Evolutionary conservation across 2,329 filamentous ascomycete species (phyloP).

Genomic region (Achaetomium macrosporum): DNA sequence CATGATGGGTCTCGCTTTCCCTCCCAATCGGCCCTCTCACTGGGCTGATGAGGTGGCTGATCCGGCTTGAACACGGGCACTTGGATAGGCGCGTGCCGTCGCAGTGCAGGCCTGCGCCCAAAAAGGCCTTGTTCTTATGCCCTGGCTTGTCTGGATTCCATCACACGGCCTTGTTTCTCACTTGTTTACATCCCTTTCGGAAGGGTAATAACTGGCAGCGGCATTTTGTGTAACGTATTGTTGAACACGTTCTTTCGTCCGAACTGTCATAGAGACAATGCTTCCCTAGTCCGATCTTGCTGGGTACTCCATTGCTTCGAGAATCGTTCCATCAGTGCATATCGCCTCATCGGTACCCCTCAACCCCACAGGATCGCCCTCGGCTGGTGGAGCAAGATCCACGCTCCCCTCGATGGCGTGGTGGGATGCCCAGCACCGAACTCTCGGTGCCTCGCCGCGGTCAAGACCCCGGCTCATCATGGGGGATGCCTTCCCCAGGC

Average conservation of each 20-base stretch:
- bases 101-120: slow-evolving; percentile 2
- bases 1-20: slow-evolving; percentile 1
- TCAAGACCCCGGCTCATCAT: slow-evolving; percentile 14
- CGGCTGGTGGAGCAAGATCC: slow-evolving; percentile 4
- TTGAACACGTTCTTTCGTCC: background rate
- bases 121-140: background rate
- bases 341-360: slow-evolving; percentile 6
- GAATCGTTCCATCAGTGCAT: slow-evolving; percentile 1
- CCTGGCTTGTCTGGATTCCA: background rate
- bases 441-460: slow-evolving; percentile 9
- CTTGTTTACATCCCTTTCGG: slow-evolving; percentile 2
- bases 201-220: background rate
- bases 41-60: slow-evolving; percentile 2
- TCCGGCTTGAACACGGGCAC: background rate
- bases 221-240: background rate
- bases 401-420: slow-evolving; percentile 19
- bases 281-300: background rate
- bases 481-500: slow-evolving; percentile 21
- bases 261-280: background rate
- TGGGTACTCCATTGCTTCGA: background rate
- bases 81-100: background rate
- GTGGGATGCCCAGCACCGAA: slow-evolving; percentile 21
- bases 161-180: background rate
- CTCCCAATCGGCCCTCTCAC: slow-evolving; percentile 1
- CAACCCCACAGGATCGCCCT: background rate